These are phyloP conservation scores for Syzygium syzygioides DNA, from an alignment of 441 rosid genomes.

Conservation along the genomic window DNA sequence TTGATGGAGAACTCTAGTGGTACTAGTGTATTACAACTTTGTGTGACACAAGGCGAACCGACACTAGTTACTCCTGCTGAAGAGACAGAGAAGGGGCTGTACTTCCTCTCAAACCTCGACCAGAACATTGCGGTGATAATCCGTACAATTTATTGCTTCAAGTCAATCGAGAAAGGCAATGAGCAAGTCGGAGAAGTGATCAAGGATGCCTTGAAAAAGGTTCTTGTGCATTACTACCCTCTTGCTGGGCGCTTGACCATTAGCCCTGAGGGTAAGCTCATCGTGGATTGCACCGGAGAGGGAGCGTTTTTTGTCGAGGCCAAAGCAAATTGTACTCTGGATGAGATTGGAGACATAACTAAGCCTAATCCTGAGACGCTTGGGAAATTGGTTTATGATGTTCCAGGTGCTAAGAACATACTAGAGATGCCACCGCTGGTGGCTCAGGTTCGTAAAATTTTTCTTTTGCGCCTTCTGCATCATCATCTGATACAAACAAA, in stretches of 20 bases:
- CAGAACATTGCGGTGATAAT: constrained; percentile 72
- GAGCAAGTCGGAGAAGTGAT: background rate
- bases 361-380: background rate
- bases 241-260: background rate
- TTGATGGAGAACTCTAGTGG: constrained; percentile 34
- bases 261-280: background rate
- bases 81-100: constrained; percentile 65
- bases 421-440: background rate
- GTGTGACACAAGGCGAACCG: constrained; percentile 52
- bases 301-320: background rate
- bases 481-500: background rate
- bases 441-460: background rate
- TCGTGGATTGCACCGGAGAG: background rate
- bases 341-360: background rate
- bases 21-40: constrained; percentile 10
- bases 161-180: background rate
- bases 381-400: background rate
- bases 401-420: background rate
- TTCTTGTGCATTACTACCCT: background rate
- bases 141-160: constrained; percentile 68
- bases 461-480: background rate
- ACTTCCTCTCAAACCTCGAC: constrained; percentile 79
- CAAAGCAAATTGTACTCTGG: background rate
- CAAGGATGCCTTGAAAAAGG: background rate
- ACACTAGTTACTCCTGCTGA: constrained; percentile 57